A percentile compares a stretch with the other conserved stretches of the same genome.
phyloP scores from a whole-genome alignment of 225 moss, liverwort and hornwort genomes.

The Marchantia polymorpha region DNA sequence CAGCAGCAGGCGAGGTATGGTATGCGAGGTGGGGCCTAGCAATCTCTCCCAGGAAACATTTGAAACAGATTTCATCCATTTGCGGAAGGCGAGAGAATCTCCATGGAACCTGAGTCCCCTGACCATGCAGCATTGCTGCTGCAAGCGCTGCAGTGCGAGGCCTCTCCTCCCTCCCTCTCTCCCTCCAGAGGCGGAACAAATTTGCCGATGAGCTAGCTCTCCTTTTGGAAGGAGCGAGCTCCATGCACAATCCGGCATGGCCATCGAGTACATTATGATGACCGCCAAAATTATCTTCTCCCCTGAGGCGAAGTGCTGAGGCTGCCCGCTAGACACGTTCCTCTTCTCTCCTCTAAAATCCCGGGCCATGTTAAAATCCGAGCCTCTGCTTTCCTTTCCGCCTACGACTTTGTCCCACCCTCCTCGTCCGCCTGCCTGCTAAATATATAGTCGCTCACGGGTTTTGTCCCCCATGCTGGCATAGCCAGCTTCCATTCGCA shows the following conservation, averaged over 20 bases:
- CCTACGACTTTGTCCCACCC: not conserved
- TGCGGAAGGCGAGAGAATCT: not conserved
- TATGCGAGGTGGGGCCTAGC: not conserved
- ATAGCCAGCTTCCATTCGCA: not conserved
- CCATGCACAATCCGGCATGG: not conserved
- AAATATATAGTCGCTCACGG: not conserved
- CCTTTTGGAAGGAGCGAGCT: not conserved
- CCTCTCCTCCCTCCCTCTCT: too few species aligned
- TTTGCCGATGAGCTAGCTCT: not conserved
- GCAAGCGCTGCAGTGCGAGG: too few species aligned
- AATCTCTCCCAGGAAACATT: not conserved
- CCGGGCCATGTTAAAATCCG: not conserved
- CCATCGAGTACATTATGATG: not conserved
- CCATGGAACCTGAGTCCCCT: not conserved
- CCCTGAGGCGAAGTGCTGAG: constrained; percentile 1
- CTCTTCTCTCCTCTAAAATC: not conserved
- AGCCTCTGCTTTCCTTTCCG: not conserved
- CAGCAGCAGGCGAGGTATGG: not conserved
- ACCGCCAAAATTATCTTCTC: constrained; percentile 2
- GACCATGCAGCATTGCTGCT: too few species aligned
- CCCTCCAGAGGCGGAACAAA: too few species aligned
- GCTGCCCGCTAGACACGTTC: constrained; percentile 3
- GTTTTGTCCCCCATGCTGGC: not conserved
- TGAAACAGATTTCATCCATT: not conserved
- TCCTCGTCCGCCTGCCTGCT: not conserved